Conservation (phyloP, 23 red algal genomes). For the Chondrus crispus region DNA sequence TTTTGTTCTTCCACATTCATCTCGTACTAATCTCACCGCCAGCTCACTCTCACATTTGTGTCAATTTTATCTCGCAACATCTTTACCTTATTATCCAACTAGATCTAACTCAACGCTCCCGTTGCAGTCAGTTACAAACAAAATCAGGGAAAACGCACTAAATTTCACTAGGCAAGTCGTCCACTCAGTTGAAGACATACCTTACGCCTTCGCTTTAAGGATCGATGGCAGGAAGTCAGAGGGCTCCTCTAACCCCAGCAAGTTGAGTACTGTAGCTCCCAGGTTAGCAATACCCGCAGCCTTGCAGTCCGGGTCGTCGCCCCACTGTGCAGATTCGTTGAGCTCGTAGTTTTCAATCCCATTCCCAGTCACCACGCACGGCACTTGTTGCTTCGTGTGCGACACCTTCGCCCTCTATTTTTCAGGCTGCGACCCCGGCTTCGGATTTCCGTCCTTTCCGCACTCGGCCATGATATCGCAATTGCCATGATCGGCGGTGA, state of each 20-base stretch:
- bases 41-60: no score
- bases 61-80: no score
- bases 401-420: slow-evolving; percentile 80
- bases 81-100: no score
- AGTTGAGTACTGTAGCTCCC: slow-evolving; percentile 67
- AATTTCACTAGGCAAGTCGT: no score
- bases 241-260: slow-evolving; percentile 72
- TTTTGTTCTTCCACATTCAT: no score
- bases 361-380: slow-evolving; percentile 65
- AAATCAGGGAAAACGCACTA: no score
- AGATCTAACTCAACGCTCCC: no score
- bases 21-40: no score
- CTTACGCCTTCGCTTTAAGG: slow-evolving; percentile 34
- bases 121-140: no score
- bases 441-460: slow-evolving; percentile 70
- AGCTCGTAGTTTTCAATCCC: slow-evolving; percentile 73
- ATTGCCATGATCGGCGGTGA: slow-evolving; percentile 94
- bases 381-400: slow-evolving; percentile 78
- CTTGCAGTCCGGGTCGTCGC: slow-evolving; percentile 54
- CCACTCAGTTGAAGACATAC: no score
- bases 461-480: slow-evolving; percentile 84
- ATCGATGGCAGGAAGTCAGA: slow-evolving; percentile 64
- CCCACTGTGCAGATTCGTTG: slow-evolving; percentile 54
- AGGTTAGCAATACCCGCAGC: slow-evolving; percentile 73
- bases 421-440: slow-evolving; percentile 65